Conservation (phyloP, 495 filamentous ascomycete genomes). For the Talaromyces thailandensis region DNA sequence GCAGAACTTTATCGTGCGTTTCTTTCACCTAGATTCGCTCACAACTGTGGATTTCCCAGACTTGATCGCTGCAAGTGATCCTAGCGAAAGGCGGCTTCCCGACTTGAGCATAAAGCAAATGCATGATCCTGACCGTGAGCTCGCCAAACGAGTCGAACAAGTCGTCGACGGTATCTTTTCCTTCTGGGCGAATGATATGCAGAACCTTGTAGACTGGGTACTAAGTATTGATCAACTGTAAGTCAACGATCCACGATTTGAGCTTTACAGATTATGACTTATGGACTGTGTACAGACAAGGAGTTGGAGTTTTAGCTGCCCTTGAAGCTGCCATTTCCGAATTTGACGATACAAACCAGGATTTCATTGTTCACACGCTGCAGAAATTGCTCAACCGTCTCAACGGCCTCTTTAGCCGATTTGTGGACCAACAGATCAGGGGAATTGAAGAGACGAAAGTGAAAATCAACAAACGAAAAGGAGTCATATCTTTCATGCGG, state of each 20-base stretch:
- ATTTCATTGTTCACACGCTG: slow-evolving; percentile 71
- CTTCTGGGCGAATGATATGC: slow-evolving; percentile 71
- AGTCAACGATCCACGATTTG: slow-evolving; percentile 15
- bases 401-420: slow-evolving; percentile 69
- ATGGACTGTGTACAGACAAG: slow-evolving; percentile 48
- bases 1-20: slow-evolving; percentile 89
- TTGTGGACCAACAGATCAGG: slow-evolving; percentile 88
- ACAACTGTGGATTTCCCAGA: slow-evolving; percentile 74
- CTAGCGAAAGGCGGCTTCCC: slow-evolving; percentile 56
- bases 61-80: slow-evolving; percentile 53
- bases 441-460: slow-evolving; percentile 99
- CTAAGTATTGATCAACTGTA: slow-evolving; percentile 71
- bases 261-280: slow-evolving; percentile 7
- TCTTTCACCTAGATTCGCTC: slow-evolving; percentile 81
- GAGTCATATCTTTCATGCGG: slow-evolving; percentile 87
- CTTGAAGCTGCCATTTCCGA: slow-evolving; percentile 68
- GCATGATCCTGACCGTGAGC: slow-evolving; percentile 75
- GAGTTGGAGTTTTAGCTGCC: slow-evolving; percentile 75
- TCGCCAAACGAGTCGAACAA: slow-evolving; percentile 68
- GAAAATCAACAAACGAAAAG: slow-evolving; percentile 96
- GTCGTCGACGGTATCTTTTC: slow-evolving; percentile 82
- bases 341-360: slow-evolving; percentile 81
- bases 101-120: slow-evolving; percentile 62
- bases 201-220: slow-evolving; percentile 77
- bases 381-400: slow-evolving; percentile 73